Conservation (phyloP, 2,329 filamentous ascomycete species). For the Botrytis medusae region DNA sequence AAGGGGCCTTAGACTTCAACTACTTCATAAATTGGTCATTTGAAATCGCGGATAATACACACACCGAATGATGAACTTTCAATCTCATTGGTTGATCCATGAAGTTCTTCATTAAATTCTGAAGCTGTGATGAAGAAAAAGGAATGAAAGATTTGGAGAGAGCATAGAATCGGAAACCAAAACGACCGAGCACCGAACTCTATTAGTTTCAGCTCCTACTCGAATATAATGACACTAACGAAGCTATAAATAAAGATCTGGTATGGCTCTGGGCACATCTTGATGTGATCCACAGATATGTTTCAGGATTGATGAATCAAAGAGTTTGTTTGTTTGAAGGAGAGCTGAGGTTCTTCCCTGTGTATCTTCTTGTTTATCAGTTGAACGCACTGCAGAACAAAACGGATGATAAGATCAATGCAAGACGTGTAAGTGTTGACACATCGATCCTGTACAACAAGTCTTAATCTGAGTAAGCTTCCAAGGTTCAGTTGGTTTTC, state of each 20-base stretch:
- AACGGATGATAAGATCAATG: not conserved
- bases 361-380: not conserved
- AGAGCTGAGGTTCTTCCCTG: not conserved
- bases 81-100: conserved; percentile 6
- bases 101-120: not conserved
- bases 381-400: not conserved
- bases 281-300: not conserved
- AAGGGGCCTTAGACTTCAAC: not conserved
- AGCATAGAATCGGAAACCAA: conserved; percentile 1
- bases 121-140: not conserved
- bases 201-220: conserved; percentile 12
- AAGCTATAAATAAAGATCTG: conserved; percentile 2
- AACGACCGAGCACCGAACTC: conserved; percentile 15
- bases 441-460: not conserved
- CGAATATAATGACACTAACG: not conserved
- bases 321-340: not conserved
- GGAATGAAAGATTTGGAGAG: not conserved
- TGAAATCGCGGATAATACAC: not conserved
- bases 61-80: conserved; percentile 7
- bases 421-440: not conserved
- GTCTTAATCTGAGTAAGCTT: not conserved
- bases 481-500: not conserved
- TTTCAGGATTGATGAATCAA: conserved; percentile 9
- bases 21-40: not conserved
- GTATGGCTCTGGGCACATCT: not conserved